Evolutionary conservation across 2,329 filamentous ascomycete genomes (phyloP).

Genomic region (Knoxdaviesia capensis): DNA sequence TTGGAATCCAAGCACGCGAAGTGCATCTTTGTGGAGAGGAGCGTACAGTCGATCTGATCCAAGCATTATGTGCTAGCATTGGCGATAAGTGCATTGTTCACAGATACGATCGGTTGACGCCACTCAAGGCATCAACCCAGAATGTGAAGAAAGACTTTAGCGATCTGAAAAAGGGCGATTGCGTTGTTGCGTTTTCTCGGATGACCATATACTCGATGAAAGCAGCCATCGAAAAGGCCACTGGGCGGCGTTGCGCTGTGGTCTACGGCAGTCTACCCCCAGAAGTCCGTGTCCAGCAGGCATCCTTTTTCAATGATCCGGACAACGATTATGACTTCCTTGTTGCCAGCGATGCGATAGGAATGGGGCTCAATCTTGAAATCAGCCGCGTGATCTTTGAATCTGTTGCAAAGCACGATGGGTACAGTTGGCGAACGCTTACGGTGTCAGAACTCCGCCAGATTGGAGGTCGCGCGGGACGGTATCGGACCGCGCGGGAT

Average conservation of each 20-base stretch:
- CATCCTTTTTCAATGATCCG: slow-evolving; percentile 82
- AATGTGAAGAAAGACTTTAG: slow-evolving; percentile 44
- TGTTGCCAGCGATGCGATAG: slow-evolving; percentile 87
- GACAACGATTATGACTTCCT: slow-evolving; percentile 90
- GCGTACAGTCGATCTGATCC: slow-evolving; percentile 58
- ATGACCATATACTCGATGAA: slow-evolving; percentile 67
- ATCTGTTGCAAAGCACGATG: slow-evolving; percentile 51
- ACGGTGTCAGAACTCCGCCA: slow-evolving; percentile 71
- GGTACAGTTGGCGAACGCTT: slow-evolving; percentile 33
- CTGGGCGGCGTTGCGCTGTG: slow-evolving; percentile 67
- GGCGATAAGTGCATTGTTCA: slow-evolving; percentile 74
- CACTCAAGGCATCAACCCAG: slow-evolving; percentile 42
- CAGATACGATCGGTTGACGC: slow-evolving; percentile 65
- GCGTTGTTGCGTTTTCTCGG: slow-evolving; percentile 71
- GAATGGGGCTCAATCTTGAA: slow-evolving; percentile 89
- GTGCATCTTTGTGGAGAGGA: slow-evolving; percentile 88
- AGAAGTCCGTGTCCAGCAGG: slow-evolving; percentile 82
- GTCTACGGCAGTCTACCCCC: slow-evolving; percentile 85
- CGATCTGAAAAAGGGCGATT: slow-evolving; percentile 71
- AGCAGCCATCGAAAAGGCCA: slow-evolving; percentile 51
- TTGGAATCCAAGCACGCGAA: slow-evolving; percentile 74
- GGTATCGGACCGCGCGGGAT: slow-evolving; percentile 55
- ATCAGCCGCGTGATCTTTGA: slow-evolving; percentile 87
- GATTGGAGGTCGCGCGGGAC: slow-evolving; percentile 80
- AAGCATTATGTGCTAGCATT: slow-evolving; percentile 53